Evolutionary conservation across 129 eudicot genomes (phyloP), one percentile per base, ranked within the genome.

Genomic region (Rutidosis leptorrhynchoides): DNA sequence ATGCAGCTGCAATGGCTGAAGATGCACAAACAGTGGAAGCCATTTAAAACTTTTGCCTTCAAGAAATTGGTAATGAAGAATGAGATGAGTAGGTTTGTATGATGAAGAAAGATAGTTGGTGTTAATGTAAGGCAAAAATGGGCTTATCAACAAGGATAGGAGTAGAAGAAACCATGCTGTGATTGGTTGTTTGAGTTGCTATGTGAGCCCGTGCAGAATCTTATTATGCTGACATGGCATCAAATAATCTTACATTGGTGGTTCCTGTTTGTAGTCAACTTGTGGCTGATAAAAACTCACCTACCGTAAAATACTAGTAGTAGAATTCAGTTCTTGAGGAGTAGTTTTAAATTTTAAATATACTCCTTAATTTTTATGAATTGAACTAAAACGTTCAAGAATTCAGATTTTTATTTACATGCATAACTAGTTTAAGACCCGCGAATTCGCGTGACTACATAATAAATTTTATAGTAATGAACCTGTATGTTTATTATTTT

Each of bases 21-120:
- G 97, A 90, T 61, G 97, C 99, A 79, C 93, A 94, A 43, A 66
- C 68, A 56, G 90, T 76, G 64, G 96, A 80, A 78, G 99, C 99
- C 99, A 88, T 93, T 81, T 57, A 65, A 62, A 52, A 48, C 54
- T 27, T 49, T 40, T 35, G 45, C 67, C 48, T 45, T 70, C 56
- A 75, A 59, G 74, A 64, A 12, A 22, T 45, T 66, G 42, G 12
- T 57, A 1, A 40, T 53, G 60, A 23, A 10, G 57, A 17, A 14
- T 24, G 65, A 12, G 68, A 40, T 40, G 16, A 12, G 68, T 67
- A 15, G 67, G 70, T 68, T 68, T 79, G 75, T 65, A 81, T 65
- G 64, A 59, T 60, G 60, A 57, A 28, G 46, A 66, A 43, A 77
- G 21, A 45, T 63, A 65, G 75, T 12, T 60, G 70, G 53, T 74